A percentile compares a stretch with the other conserved stretches of the same genome.
phyloP scores from a whole-genome alignment of 2,329 filamentous ascomycete genomes.

The Phialocephala subalpina region DNA sequence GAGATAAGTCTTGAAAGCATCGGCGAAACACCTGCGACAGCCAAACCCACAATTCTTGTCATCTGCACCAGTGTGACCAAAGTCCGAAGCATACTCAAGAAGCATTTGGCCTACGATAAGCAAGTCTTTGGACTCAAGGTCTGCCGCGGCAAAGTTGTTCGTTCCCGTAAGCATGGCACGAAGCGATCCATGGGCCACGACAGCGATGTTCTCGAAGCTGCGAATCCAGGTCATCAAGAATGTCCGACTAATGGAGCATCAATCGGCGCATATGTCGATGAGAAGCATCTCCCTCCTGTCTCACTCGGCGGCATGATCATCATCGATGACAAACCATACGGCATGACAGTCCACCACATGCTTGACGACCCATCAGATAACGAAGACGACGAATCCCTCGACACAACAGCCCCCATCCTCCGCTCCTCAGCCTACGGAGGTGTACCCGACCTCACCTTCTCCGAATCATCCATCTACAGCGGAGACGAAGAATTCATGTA shows the following conservation, averaged over 20 bases:
- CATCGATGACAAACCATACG: conserved; percentile 84
- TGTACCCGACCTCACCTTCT: conserved; percentile 48
- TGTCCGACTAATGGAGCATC: conserved; percentile 86
- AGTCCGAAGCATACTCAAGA: conserved; percentile 75
- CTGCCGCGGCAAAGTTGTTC: conserved; percentile 71
- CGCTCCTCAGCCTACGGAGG: conserved; percentile 40
- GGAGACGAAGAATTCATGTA: conserved; percentile 63
- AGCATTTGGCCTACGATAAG: conserved; percentile 73
- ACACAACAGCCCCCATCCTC: conserved; percentile 39
- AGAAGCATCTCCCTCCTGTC: conserved; percentile 87
- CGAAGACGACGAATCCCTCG: conserved; percentile 50
- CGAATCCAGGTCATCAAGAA: conserved; percentile 81
- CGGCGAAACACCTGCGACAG: conserved; percentile 71
- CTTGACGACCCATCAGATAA: conserved; percentile 73
- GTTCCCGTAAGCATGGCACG: conserved; percentile 59
- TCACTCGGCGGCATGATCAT: conserved; percentile 89
- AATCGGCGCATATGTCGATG: conserved; percentile 88
- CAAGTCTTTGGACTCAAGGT: conserved; percentile 74
- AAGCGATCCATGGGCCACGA: conserved; percentile 52
- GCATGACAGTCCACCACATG: conserved; percentile 98
- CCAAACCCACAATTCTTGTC: conserved; percentile 77
- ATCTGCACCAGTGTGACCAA: conserved; percentile 79
- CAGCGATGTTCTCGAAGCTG: conserved; percentile 54
- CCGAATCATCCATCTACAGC: conserved; percentile 39
- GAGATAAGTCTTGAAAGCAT: conserved; percentile 81